A percentile compares a stretch with the other conserved stretches of the same genome.
Conservation (phyloP, 345 rosid species). For the Murraya koenigii region DNA sequence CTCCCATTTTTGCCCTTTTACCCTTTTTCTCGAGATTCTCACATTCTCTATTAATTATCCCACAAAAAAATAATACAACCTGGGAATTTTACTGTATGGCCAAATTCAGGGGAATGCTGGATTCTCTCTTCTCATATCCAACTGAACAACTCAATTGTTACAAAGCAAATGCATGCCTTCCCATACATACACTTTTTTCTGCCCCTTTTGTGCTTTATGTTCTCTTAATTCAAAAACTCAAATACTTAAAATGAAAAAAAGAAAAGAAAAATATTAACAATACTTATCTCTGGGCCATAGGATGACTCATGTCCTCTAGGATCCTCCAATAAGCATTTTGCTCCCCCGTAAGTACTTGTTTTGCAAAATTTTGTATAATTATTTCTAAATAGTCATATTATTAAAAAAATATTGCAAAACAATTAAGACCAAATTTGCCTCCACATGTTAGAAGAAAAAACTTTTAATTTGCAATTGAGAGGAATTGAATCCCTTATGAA, state of each 20-base stretch:
- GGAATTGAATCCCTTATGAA: not conserved
- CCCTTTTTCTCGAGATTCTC: conserved; percentile 39
- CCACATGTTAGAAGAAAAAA: too few species aligned
- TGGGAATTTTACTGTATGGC: conserved; percentile 39
- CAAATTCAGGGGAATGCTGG: conserved; percentile 40
- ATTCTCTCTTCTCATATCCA: conserved; percentile 20
- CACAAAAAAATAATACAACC: not conserved
- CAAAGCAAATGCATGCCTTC: conserved; percentile 13
- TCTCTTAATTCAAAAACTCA: not conserved
- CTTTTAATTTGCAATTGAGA: too few species aligned
- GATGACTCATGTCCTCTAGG: not conserved
- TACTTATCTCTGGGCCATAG: conserved; percentile 13
- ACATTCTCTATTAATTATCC: conserved; percentile 40
- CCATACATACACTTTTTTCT: not conserved
- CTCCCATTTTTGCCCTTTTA: not conserved
- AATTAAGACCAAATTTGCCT: too few species aligned
- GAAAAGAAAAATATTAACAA: not conserved
- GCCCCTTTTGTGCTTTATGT: conserved; percentile 1
- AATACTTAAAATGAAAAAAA: not conserved
- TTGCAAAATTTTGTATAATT: not conserved
- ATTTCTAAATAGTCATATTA: not conserved
- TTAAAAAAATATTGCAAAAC: too few species aligned
- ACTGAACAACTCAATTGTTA: conserved; percentile 16
- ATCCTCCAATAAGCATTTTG: not conserved
- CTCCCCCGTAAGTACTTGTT: not conserved